Evolutionary conservation across 2,329 filamentous ascomycete genomes (phyloP).

Genomic region (Colletotrichum costaricense): DNA sequence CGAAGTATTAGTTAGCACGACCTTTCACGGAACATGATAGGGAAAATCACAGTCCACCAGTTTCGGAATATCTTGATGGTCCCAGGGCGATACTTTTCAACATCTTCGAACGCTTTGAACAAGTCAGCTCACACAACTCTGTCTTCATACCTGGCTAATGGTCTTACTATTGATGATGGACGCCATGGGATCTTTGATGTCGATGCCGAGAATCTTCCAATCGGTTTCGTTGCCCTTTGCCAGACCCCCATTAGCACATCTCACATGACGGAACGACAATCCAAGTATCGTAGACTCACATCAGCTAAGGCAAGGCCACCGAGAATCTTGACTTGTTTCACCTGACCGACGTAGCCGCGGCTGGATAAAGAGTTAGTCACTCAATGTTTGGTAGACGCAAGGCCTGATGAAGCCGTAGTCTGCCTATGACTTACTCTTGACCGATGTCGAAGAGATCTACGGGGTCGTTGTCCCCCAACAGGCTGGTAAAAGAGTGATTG

Average conservation of each 20-base stretch:
- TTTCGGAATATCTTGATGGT: conserved; percentile 47
- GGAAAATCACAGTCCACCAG: conserved; percentile 50
- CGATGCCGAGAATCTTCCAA: conserved; percentile 54
- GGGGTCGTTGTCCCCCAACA: conserved; percentile 54
- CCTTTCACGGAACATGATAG: background rate
- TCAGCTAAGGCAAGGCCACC: conserved; percentile 53
- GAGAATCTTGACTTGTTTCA: conserved; percentile 55
- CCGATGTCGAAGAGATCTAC: conserved; percentile 54
- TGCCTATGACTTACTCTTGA: conserved; percentile 41
- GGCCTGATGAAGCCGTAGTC: background rate
- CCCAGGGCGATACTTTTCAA: conserved; percentile 52
- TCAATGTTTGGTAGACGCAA: background rate
- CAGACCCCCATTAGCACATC: background rate
- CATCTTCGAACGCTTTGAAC: conserved; percentile 45
- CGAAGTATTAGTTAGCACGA: background rate
- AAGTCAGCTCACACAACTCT: background rate
- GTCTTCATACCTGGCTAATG: fast-evolving
- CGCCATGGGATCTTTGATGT: conserved; percentile 52
- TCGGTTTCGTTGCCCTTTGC: conserved; percentile 47
- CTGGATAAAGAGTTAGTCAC: conserved; percentile 19
- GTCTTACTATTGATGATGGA: conserved; percentile 46
- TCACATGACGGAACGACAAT: fast-evolving
- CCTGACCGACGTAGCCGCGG: conserved; percentile 48
- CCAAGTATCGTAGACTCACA: conserved; percentile 38
- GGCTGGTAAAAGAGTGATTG: conserved; percentile 50